phyloP scores from a whole-genome alignment of 768 basidiomycete species.

The Tricholoma flavovirens region DNA sequence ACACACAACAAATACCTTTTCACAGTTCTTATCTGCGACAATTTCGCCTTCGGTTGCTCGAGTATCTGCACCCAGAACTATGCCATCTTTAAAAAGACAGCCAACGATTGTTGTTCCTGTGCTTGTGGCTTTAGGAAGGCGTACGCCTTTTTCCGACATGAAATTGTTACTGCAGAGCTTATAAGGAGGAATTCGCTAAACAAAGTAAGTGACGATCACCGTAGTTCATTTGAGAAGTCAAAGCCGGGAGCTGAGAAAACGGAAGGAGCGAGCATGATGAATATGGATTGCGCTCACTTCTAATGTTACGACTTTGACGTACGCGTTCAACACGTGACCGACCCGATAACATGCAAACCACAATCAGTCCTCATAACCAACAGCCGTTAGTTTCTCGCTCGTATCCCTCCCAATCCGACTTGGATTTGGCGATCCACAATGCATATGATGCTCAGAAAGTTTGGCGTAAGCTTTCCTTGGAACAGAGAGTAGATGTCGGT shows the following conservation, averaged over 20 bases:
- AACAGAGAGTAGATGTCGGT: constrained; percentile 65
- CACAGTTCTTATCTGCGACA: constrained; percentile 99
- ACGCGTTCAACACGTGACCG: constrained; percentile 29
- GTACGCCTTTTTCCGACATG: constrained; percentile 62
- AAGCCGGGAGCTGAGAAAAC: constrained; percentile 57
- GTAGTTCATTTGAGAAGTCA: constrained; percentile 69
- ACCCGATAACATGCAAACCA: constrained; percentile 51
- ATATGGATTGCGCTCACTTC: background rate
- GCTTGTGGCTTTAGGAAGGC: constrained; percentile 79
- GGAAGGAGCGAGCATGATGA: constrained; percentile 39
- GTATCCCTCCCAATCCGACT: constrained; percentile 55
- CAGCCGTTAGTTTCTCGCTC: constrained; percentile 58
- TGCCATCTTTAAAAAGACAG: constrained; percentile 86
- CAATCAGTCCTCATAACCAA: constrained; percentile 79
- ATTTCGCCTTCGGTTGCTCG: constrained; percentile 92
- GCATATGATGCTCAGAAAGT: constrained; percentile 64
- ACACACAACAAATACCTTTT: constrained; percentile 66
- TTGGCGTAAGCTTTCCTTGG: constrained; percentile 71
- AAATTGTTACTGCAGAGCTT: constrained; percentile 58
- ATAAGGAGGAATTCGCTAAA: background rate
- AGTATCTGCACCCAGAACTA: constrained; percentile 94
- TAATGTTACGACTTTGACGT: constrained; percentile 3
- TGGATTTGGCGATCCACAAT: constrained; percentile 53
- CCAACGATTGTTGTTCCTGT: constrained; percentile 99
- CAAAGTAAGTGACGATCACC: constrained; percentile 33